These are phyloP conservation scores for Wallacemonas sp. DNA, from an alignment of 208 protist genomes.

Conservation along the genomic window DNA sequence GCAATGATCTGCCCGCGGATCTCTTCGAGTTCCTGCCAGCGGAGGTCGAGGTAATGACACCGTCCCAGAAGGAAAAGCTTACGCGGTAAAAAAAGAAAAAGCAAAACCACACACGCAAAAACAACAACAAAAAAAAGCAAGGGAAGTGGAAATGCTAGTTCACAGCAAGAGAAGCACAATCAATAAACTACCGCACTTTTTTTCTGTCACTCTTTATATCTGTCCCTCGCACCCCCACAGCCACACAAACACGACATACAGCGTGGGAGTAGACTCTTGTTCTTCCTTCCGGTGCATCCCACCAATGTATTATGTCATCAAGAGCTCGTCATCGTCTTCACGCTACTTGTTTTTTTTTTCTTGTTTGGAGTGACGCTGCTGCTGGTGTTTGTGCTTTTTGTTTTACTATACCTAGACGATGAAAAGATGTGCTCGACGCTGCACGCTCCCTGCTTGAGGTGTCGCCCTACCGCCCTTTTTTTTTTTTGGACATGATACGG, in stretches of 20 bases:
- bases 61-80: conserved; percentile 55
- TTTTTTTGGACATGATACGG: too few species aligned
- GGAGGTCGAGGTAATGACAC: conserved; percentile 71
- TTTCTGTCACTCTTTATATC: too few species aligned
- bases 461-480: too few species aligned
- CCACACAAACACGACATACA: too few species aligned
- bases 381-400: conserved; percentile 20
- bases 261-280: too few species aligned
- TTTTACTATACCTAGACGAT: conserved; percentile 18
- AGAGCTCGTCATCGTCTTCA: conserved; percentile 2
- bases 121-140: conserved; percentile 22
- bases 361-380: neutral
- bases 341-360: conserved; percentile 11
- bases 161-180: too few species aligned
- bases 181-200: too few species aligned
- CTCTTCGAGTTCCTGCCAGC: conserved; percentile 68
- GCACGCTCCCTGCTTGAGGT: too few species aligned
- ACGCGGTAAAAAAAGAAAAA: conserved; percentile 26
- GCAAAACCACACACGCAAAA: conserved; percentile 16
- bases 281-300: too few species aligned
- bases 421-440: too few species aligned
- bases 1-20: conserved; percentile 56
- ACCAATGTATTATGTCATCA: conserved; percentile 17
- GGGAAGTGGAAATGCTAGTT: too few species aligned
- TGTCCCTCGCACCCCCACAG: too few species aligned